These are phyloP conservation scores for Gossypium turneri DNA, from an alignment of 345 rosid species.

Conservation along the genomic window DNA sequence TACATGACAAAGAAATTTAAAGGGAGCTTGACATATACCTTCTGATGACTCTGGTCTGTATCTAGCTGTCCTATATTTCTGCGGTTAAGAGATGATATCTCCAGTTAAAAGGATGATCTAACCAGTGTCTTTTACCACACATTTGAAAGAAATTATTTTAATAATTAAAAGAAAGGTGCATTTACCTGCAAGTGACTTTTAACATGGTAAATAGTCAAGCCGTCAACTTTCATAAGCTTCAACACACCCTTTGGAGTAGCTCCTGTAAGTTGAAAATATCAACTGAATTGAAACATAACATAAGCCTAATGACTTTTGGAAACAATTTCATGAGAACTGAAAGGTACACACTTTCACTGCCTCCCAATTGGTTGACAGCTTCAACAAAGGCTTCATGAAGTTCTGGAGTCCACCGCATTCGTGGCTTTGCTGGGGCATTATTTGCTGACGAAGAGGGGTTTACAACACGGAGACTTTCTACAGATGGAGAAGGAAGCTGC, in stretches of 20 bases:
- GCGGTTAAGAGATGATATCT: constrained; percentile 34
- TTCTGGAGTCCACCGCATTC: constrained; percentile 96
- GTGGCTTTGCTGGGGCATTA: constrained; percentile 61
- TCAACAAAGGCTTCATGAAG: constrained; percentile 92
- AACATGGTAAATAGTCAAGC: constrained; percentile 88
- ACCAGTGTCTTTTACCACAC: not conserved
- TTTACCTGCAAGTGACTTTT: constrained; percentile 90
- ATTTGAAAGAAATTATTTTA: not conserved
- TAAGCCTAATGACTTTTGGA: constrained; percentile 3
- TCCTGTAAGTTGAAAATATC: constrained; percentile 35
- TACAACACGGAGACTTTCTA: constrained; percentile 42
- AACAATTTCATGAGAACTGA: not conserved
- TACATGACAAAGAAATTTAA: not conserved
- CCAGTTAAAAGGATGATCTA: constrained; percentile 20
- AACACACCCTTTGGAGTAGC: constrained; percentile 95
- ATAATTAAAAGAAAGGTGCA: constrained; percentile 7
- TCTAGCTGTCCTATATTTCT: constrained; percentile 89
- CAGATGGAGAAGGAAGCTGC: constrained; percentile 53
- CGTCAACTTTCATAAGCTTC: constrained; percentile 79
- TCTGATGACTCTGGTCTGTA: constrained; percentile 67
- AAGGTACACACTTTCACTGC: constrained; percentile 58
- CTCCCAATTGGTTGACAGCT: constrained; percentile 82
- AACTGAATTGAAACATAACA: constrained; percentile 26
- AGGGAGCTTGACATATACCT: constrained; percentile 41
- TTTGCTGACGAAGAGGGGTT: constrained; percentile 48